Percentiles rank a stretch among this genome's conserved stretches.
Evolutionary conservation across 805 yeast species (phyloP).

Genomic region (Kodamaea kakaduensis): DNA sequence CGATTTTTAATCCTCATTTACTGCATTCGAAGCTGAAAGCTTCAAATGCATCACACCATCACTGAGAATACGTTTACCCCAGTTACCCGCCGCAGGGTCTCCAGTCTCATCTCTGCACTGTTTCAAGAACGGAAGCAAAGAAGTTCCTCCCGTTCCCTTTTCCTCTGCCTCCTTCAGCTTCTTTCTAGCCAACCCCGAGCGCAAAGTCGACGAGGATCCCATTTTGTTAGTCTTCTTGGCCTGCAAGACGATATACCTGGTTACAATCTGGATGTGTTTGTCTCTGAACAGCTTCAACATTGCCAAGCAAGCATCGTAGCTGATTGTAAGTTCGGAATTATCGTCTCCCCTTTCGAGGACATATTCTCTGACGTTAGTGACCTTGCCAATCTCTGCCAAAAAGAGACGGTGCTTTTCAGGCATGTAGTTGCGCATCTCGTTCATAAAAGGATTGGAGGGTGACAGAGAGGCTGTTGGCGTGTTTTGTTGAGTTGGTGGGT

Average conservation of each 20-base stretch:
- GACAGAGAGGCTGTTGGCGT: background rate
- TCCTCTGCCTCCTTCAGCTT: constrained; percentile 42
- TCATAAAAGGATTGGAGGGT: constrained; percentile 52
- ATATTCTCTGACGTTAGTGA: constrained; percentile 59
- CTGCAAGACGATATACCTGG: constrained; percentile 79
- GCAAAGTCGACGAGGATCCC: constrained; percentile 56
- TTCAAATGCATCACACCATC: constrained; percentile 47
- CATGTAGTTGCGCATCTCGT: constrained; percentile 86
- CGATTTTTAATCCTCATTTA: constrained; percentile 33
- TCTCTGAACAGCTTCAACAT: constrained; percentile 86
- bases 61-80: constrained; percentile 77
- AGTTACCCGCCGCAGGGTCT: constrained; percentile 84
- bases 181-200: constrained; percentile 62
- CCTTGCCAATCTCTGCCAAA: constrained; percentile 53
- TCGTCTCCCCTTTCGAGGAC: constrained; percentile 43
- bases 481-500: constrained; percentile 4
- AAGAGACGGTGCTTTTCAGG: constrained; percentile 82
- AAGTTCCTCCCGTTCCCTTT: constrained; percentile 93
- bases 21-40: constrained; percentile 37
- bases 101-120: constrained; percentile 97
- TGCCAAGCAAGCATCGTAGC: constrained; percentile 87
- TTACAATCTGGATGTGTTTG: constrained; percentile 89
- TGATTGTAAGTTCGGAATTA: constrained; percentile 55
- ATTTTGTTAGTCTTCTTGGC: constrained; percentile 53
- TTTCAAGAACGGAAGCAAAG: constrained; percentile 83